A percentile compares a stretch with the other conserved stretches of the same genome.
Conservation (phyloP, 2,329 filamentous ascomycete genomes). For the Fusarium sp. region DNA sequence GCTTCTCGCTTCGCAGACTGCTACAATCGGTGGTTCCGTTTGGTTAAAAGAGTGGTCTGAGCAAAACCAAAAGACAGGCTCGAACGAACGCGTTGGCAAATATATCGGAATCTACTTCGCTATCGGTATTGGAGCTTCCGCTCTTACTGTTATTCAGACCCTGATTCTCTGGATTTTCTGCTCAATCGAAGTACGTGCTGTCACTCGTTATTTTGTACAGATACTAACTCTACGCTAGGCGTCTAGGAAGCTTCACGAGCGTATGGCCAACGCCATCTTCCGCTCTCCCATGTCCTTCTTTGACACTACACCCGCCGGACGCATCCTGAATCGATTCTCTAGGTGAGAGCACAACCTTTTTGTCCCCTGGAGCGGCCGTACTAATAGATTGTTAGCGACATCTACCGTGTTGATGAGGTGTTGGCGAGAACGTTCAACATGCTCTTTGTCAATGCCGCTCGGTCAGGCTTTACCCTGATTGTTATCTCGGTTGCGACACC, state of each 20-base stretch:
- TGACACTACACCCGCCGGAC: slow-evolving; percentile 95
- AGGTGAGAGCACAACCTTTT: slow-evolving; percentile 67
- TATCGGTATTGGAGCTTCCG: slow-evolving; percentile 88
- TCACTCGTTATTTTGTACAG: background rate
- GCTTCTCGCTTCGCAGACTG: slow-evolving; percentile 83
- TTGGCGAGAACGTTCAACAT: slow-evolving; percentile 98
- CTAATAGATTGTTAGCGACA: slow-evolving; percentile 67
- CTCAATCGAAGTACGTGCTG: slow-evolving; percentile 84
- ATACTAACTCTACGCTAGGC: slow-evolving; percentile 66
- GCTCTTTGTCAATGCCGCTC: slow-evolving; percentile 83
- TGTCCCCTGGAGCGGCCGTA: background rate
- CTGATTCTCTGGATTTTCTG: slow-evolving; percentile 99
- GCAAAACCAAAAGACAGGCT: slow-evolving; percentile 73
- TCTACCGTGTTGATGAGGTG: slow-evolving; percentile 89
- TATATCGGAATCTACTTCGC: slow-evolving; percentile 97
- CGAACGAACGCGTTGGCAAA: slow-evolving; percentile 83
- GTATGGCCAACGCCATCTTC: slow-evolving; percentile 98
- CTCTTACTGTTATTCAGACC: slow-evolving; percentile 90
- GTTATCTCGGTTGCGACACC: slow-evolving; percentile 88
- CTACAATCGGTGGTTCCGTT: slow-evolving; percentile 84
- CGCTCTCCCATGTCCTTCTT: slow-evolving; percentile 99
- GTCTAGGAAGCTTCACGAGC: slow-evolving; percentile 94
- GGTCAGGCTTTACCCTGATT: slow-evolving; percentile 84
- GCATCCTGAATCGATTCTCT: slow-evolving; percentile 96
- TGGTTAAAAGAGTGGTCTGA: slow-evolving; percentile 98